A percentile compares a stretch with the other conserved stretches of the same genome.
These are phyloP conservation scores for Huntiella abstrusa DNA, from an alignment of 2,329 filamentous ascomycete genomes.

Conservation along the genomic window DNA sequence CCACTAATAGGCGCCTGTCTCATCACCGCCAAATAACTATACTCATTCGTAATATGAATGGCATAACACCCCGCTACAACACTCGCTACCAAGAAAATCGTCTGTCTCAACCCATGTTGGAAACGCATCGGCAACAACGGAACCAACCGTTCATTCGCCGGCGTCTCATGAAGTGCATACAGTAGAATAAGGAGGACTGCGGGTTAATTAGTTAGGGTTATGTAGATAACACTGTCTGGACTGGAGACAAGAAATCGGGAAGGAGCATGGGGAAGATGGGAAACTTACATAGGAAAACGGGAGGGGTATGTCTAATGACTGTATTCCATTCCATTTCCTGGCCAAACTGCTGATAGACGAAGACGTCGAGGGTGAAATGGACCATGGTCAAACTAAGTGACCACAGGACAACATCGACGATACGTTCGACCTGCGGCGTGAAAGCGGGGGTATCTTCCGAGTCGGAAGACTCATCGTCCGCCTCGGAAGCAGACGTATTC, in stretches of 20 bases:
- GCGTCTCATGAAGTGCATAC: constrained; percentile 36
- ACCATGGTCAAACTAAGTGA: constrained; percentile 46
- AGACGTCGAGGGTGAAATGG: constrained; percentile 60
- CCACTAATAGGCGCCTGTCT: constrained; percentile 78
- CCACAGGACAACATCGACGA: constrained; percentile 39
- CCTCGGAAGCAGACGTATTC: constrained; percentile 14
- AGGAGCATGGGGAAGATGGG: constrained; percentile 1
- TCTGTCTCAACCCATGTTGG: constrained; percentile 28
- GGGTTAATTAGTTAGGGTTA: not conserved
- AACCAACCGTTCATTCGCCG: constrained; percentile 28
- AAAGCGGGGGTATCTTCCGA: constrained; percentile 18
- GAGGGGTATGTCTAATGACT: constrained; percentile 32
- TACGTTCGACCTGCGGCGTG: constrained; percentile 28
- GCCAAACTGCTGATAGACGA: constrained; percentile 66
- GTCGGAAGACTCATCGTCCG: constrained; percentile 17
- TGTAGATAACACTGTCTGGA: not conserved
- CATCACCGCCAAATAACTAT: constrained; percentile 75
- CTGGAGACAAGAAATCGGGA: too few relatives aligned
- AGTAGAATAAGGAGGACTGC: constrained; percentile 36
- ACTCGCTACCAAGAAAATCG: constrained; percentile 44
- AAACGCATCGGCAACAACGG: constrained; percentile 30
- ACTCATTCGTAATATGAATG: constrained; percentile 60
- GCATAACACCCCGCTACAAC: constrained; percentile 55
- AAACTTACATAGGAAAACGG: constrained; percentile 18
- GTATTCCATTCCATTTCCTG: constrained; percentile 40